phyloP scores from a whole-genome alignment of 2,329 filamentous ascomycete genomes.

The Claviceps arundinis region DNA sequence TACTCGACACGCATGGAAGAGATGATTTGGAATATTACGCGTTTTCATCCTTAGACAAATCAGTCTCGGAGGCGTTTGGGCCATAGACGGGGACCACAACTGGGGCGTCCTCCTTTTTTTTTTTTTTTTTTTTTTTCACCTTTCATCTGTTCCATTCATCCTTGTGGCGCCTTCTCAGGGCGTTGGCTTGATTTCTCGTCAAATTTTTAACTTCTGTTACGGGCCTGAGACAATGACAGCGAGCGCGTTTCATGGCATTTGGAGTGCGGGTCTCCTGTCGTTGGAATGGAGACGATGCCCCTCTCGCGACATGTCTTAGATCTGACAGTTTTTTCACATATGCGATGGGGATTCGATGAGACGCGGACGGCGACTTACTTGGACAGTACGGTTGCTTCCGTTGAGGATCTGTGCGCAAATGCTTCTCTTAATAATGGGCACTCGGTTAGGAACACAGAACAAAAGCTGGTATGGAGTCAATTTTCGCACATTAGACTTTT shows the following conservation, averaged over 20 bases:
- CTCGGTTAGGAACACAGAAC: neutral
- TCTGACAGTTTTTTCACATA: constrained; percentile 4
- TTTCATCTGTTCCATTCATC: constrained; percentile 4
- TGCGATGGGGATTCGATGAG: constrained; percentile 1
- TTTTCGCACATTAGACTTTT: neutral
- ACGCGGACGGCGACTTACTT: neutral
- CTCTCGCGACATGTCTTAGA: constrained; percentile 20
- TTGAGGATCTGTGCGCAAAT: neutral
- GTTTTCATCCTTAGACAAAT: constrained; percentile 7
- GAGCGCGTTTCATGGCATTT: neutral
- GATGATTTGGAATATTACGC: constrained; percentile 3
- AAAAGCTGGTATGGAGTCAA: neutral
- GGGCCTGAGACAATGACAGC: constrained; percentile 6
- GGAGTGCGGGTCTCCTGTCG: neutral
- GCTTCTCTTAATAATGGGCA: neutral
- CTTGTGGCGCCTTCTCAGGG: neutral
- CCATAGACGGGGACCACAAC: constrained; percentile 15
- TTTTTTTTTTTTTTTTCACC: constrained; percentile 11
- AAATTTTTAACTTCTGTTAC: constrained; percentile 7
- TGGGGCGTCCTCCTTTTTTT: constrained; percentile 11
- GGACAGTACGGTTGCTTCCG: neutral
- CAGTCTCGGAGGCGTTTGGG: constrained; percentile 18
- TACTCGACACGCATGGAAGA: constrained; percentile 5
- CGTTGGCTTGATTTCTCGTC: constrained; percentile 5
- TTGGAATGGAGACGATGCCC: constrained; percentile 18